These are phyloP conservation scores for Penicillium verrucosum DNA, from an alignment of 2,329 filamentous ascomycete genomes.

Conservation along the genomic window DNA sequence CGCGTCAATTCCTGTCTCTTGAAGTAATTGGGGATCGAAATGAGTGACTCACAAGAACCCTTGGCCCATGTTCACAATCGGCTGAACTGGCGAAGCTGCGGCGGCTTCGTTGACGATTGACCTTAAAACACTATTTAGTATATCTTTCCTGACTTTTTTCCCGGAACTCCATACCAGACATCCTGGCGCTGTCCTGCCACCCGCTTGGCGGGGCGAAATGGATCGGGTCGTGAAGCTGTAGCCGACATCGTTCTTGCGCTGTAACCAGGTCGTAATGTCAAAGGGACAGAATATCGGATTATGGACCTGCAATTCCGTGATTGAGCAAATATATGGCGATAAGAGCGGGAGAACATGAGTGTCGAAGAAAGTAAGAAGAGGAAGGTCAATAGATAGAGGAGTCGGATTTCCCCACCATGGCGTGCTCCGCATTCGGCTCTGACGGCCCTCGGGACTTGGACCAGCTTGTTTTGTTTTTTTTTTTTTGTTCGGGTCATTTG, in stretches of 20 bases:
- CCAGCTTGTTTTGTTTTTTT: too few species aligned
- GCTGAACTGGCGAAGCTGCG: conserved; percentile 60
- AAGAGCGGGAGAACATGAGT: conserved; percentile 7
- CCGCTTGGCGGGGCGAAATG: conserved; percentile 47
- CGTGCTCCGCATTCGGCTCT: conserved; percentile 17
- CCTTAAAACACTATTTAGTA: conserved; percentile 38
- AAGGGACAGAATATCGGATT: neutral
- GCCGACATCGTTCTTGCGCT: conserved; percentile 40
- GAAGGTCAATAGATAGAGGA: neutral
- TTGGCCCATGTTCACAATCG: conserved; percentile 68
- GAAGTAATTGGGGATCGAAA: neutral
- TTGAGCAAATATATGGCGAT: neutral
- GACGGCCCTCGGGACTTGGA: neutral
- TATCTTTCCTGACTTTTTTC: neutral
- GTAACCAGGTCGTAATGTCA: conserved; percentile 15
- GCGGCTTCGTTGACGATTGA: conserved; percentile 67
- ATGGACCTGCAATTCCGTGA: neutral
- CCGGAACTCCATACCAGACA: conserved; percentile 42
- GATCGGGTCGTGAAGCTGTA: conserved; percentile 37
- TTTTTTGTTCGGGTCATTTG: neutral
- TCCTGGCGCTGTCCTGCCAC: conserved; percentile 51
- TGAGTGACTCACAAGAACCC: conserved; percentile 51
- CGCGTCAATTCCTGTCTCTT: neutral
- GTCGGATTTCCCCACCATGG: conserved; percentile 12
- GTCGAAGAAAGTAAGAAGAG: conserved; percentile 9